Evolutionary conservation across 371 early-diverging fungal species (phyloP).

Genomic region (Apophysomyces elegans): DNA sequence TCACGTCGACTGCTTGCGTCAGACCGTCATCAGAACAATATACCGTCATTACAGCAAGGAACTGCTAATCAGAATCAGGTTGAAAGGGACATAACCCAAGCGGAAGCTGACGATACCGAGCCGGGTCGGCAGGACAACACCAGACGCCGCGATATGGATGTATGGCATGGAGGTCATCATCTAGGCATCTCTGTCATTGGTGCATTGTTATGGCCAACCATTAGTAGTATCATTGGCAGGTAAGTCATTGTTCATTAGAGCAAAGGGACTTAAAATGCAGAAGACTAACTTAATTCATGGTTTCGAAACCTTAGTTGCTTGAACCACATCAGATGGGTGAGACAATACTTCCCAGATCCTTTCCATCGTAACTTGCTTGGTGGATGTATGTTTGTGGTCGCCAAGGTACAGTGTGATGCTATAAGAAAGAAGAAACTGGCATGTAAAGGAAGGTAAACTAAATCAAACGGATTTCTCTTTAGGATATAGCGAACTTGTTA

Average conservation of each 20-base stretch:
- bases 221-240: constrained; percentile 49
- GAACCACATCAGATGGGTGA: constrained; percentile 46
- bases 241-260: not conserved
- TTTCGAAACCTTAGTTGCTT: constrained; percentile 39
- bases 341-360: constrained; percentile 56
- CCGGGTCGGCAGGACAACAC: not conserved
- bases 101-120: constrained; percentile 23
- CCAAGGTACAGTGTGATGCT: constrained; percentile 39
- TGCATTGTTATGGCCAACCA: constrained; percentile 56
- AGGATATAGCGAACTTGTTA: constrained; percentile 45
- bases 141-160: constrained; percentile 24
- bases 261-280: not conserved
- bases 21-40: not conserved
- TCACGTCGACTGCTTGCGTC: constrained; percentile 29
- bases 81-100: not conserved
- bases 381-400: constrained; percentile 64
- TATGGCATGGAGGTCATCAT: constrained; percentile 29
- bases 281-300: not conserved
- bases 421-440: not conserved
- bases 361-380: constrained; percentile 64
- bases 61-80: not conserved
- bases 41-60: not conserved
- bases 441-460: not conserved
- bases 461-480: not conserved
- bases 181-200: constrained; percentile 57